Evolutionary conservation across 441 rosid species (phyloP).

Genomic region (Gossypium davidsonii): DNA sequence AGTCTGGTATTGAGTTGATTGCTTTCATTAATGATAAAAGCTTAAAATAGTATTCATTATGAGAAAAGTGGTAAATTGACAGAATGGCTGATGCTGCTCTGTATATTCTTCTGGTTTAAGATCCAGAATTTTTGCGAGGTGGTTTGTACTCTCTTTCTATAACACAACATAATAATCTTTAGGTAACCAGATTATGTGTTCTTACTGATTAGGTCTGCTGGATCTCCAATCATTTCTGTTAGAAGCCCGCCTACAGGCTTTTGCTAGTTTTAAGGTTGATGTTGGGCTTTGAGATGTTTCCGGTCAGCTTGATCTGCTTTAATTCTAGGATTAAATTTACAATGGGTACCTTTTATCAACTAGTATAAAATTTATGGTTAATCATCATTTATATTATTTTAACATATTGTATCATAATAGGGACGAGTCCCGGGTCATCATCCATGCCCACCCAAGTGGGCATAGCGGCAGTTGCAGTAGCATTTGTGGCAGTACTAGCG

Average conservation of each 20-base stretch:
- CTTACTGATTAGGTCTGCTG: neutral
- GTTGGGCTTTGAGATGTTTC: neutral
- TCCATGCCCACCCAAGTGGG: slow-evolving; percentile 71
- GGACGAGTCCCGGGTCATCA: slow-evolving; percentile 82
- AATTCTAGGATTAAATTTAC: neutral
- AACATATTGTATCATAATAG: slow-evolving; percentile 74
- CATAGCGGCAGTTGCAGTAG: slow-evolving; percentile 62
- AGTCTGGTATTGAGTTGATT: neutral
- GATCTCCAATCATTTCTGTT: neutral
- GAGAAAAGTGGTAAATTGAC: neutral
- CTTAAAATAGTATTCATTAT: neutral
- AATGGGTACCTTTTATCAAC: neutral
- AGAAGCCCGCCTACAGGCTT: neutral
- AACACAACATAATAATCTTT: neutral
- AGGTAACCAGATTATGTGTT: neutral
- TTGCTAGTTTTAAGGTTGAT: neutral
- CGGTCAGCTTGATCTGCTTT: neutral
- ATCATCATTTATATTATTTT: slow-evolving; percentile 33
- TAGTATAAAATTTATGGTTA: slow-evolving; percentile 11
- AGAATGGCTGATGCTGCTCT: neutral
- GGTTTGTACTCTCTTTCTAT: neutral
- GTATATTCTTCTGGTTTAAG: neutral
- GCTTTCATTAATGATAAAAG: neutral
- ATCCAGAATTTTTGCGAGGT: neutral
- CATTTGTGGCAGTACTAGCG: slow-evolving; percentile 66